These are phyloP conservation scores for Tuctoria greenei DNA, from an alignment of 176 grass and related monocot genomes.

Conservation along the genomic window DNA sequence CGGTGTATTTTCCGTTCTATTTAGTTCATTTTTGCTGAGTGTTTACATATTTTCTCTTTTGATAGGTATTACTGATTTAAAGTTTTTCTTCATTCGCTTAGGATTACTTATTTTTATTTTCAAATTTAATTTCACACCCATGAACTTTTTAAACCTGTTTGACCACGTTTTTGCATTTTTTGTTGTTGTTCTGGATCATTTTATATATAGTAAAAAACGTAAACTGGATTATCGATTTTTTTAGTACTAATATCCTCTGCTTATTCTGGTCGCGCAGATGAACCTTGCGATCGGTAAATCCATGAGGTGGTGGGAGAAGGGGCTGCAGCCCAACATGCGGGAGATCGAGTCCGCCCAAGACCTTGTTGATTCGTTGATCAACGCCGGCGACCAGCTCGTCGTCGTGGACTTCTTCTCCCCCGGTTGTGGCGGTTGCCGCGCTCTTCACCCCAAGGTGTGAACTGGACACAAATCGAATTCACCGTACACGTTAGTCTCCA, in stretches of 20 bases:
- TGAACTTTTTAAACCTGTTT: background rate
- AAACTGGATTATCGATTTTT: background rate
- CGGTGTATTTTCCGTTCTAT: background rate
- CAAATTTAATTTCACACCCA: background rate
- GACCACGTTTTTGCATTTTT: background rate
- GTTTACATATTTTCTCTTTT: too few relatives aligned
- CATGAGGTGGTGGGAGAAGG: slow-evolving; percentile 89
- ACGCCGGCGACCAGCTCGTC: slow-evolving; percentile 74
- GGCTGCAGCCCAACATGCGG: slow-evolving; percentile 73
- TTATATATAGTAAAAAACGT: background rate
- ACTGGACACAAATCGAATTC: background rate
- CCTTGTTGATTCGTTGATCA: slow-evolving; percentile 59
- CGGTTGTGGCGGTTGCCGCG: slow-evolving; percentile 79
- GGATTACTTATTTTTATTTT: background rate
- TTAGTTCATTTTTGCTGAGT: background rate
- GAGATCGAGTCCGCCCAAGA: slow-evolving; percentile 85
- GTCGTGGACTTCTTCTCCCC: slow-evolving; percentile 94
- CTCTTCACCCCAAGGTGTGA: slow-evolving; percentile 89
- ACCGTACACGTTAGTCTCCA: background rate
- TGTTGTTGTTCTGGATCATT: background rate
- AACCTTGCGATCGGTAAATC: slow-evolving; percentile 59
- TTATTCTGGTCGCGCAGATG: slow-evolving; percentile 45
- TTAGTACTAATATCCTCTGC: slow-evolving; percentile 5
- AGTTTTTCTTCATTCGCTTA: background rate
- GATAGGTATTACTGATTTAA: background rate